Evolutionary conservation across 768 basidiomycete species (phyloP), one percentile per base, ranked within the genome.

Genomic region (Tylopilus rubrobrunneus): DNA sequence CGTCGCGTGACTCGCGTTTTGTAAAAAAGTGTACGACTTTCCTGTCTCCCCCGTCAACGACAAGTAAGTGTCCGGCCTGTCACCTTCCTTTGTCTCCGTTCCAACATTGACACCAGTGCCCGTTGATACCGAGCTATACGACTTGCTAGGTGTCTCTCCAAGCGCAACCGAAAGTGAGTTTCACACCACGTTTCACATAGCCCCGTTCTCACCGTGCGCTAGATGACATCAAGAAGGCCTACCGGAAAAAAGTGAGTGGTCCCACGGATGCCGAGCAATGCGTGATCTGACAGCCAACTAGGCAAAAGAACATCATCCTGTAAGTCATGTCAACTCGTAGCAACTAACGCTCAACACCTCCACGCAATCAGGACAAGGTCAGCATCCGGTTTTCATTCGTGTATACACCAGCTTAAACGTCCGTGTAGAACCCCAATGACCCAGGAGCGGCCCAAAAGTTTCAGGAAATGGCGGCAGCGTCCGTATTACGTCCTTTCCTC

Each of bases 201-300:
- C 14, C 11, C 46, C 44, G 7, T 42, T 31, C 61, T 65, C 45
- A 62, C 42, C 29, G 44, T 41, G 52, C 17, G 46, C 36, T 58
- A 87, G 90, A 78, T 59, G 92, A 98, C 58, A 92, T 98, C 63
- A 95, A 94, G 73, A 91, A 89, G 66, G 94, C 94, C 15, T 98
- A 98, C 68, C 86, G 88, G 68, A 89, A 83, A 75, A 95, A 94
- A 84, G 92, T 91, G 74, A 61, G 63, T 68, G 33, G 31, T 52
- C 34, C 34, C 45, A 51, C 57, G 49, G 39, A 48, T 55, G 17
- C 44, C 9, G 25, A 25, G 28, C 19, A 33, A 27, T 40, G 11
- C 10, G 21, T 59, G 41, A 58, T 52, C 55, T 69, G 34, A 67
- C 28, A 29, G n/a, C 55, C 50, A 53, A 49, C 5, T 63, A 93